Conservation (phyloP, 805 yeast species). For the Pichia pseudocactophila region DNA sequence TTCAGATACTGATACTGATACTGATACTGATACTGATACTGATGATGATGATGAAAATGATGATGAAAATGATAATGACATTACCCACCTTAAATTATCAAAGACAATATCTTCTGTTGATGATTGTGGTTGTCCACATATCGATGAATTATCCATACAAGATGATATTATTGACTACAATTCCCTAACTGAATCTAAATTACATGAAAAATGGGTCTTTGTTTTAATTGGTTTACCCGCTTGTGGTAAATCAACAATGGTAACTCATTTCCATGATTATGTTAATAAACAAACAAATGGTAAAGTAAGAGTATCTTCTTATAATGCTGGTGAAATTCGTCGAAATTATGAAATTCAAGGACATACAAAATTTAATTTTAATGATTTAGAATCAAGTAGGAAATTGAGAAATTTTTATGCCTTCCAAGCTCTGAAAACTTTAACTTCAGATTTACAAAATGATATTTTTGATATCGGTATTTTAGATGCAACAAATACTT, state of each 20-base stretch:
- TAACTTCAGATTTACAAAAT: conserved; percentile 60
- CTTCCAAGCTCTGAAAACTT: conserved; percentile 75
- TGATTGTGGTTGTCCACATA: conserved; percentile 1
- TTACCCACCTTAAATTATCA: conserved; percentile 1
- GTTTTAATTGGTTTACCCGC: conserved; percentile 81
- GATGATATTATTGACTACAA: not conserved
- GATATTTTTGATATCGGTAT: conserved; percentile 89
- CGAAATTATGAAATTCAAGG: conserved; percentile 27
- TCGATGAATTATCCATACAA: not conserved
- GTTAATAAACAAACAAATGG: conserved; percentile 11
- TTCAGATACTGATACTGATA: conserved; percentile 12
- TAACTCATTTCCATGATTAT: conserved; percentile 21
- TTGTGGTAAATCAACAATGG: conserved; percentile 67
- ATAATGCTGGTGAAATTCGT: conserved; percentile 46
- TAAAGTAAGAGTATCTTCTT: conserved; percentile 25
- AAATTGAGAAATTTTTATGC: conserved; percentile 86
- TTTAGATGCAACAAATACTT: conserved; percentile 63
- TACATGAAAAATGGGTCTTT: conserved; percentile 24
- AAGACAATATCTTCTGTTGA: conserved; percentile 1
- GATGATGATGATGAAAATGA: conserved; percentile 1
- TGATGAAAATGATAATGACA: conserved; percentile 7
- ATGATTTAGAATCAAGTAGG: conserved; percentile 35
- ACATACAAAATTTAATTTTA: conserved; percentile 20
- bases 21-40: conserved; percentile 5
- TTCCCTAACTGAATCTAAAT: conserved; percentile 5